Conservation (phyloP, 2,329 filamentous ascomycete genomes). For the Scytalidium sp. region DNA sequence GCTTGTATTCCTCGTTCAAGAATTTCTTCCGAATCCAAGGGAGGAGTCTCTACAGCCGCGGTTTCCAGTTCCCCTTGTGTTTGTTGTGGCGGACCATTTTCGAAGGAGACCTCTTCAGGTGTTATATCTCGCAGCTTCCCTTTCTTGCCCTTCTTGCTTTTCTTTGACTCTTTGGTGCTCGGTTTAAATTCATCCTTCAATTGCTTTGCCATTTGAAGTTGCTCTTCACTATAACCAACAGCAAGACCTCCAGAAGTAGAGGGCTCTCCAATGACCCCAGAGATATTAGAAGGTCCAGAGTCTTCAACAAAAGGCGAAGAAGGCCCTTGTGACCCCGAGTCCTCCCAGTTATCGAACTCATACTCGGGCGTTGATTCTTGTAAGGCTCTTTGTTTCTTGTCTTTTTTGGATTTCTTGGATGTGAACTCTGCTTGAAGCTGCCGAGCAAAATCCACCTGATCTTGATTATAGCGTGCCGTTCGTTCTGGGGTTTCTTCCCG, state of each 20-base stretch:
- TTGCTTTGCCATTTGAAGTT: constrained; percentile 23
- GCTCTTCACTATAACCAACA: constrained; percentile 20
- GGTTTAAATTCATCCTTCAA: constrained; percentile 24
- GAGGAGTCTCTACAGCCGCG: not conserved
- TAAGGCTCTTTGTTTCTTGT: constrained; percentile 24
- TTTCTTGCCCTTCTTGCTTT: constrained; percentile 37
- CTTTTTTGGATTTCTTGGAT: constrained; percentile 23
- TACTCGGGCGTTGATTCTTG: not conserved
- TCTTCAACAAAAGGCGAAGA: too few species aligned
- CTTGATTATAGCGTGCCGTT: constrained; percentile 19
- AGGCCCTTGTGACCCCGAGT: too few species aligned
- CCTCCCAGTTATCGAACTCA: not conserved
- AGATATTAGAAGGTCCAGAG: too few species aligned
- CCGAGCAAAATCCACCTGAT: constrained; percentile 24
- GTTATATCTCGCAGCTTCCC: not conserved
- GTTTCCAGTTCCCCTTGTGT: too few species aligned
- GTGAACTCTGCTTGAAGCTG: constrained; percentile 22
- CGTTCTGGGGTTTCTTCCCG: constrained; percentile 7
- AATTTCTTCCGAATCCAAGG: constrained; percentile 11
- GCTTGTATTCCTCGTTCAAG: constrained; percentile 19
- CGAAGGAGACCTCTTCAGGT: not conserved
- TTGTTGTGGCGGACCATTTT: too few species aligned
- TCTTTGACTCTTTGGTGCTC: constrained; percentile 34
- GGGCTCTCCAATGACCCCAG: too few species aligned
- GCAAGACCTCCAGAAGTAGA: constrained; percentile 12